These are phyloP conservation scores for Medicago ruthenica DNA, from an alignment of 306 rosid species.

Conservation along the genomic window DNA sequence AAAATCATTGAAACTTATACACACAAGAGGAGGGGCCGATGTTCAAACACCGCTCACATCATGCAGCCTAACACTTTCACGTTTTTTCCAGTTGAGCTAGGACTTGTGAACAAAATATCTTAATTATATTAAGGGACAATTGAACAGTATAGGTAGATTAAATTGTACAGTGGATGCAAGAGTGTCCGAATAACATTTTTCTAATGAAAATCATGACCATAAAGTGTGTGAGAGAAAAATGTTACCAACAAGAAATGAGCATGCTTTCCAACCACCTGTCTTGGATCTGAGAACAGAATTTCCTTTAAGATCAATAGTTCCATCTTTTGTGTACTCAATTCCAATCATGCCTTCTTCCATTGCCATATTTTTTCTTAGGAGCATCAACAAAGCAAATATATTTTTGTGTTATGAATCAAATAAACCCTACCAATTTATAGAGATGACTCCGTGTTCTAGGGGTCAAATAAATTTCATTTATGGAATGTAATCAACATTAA, in stretches of 20 bases:
- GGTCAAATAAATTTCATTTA: background rate
- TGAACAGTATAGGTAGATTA: no score
- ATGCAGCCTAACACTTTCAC: no score
- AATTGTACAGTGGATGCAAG: no score
- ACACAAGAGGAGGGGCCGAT: no score
- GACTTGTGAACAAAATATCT: no score
- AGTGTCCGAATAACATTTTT: no score
- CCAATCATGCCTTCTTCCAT: constrained; percentile 45
- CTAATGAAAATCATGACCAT: background rate
- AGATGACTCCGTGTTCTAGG: background rate
- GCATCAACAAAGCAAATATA: background rate
- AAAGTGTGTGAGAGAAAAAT: background rate
- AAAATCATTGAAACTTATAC: no score
- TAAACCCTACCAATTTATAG: background rate
- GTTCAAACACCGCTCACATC: no score
- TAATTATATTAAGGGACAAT: no score
- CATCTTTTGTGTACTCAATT: constrained; percentile 66
- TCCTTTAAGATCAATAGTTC: constrained; percentile 78
- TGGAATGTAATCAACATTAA: background rate
- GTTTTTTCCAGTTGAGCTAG: no score
- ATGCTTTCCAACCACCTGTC: constrained; percentile 79
- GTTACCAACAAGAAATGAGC: constrained; percentile 76
- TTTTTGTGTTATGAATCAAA: background rate
- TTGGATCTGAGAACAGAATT: constrained; percentile 67
- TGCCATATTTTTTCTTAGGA: background rate